Evolutionary conservation across 257 asterid genomes (phyloP), one percentile per base, ranked within the genome.

Genomic region (Craterostigma plantagineum): DNA sequence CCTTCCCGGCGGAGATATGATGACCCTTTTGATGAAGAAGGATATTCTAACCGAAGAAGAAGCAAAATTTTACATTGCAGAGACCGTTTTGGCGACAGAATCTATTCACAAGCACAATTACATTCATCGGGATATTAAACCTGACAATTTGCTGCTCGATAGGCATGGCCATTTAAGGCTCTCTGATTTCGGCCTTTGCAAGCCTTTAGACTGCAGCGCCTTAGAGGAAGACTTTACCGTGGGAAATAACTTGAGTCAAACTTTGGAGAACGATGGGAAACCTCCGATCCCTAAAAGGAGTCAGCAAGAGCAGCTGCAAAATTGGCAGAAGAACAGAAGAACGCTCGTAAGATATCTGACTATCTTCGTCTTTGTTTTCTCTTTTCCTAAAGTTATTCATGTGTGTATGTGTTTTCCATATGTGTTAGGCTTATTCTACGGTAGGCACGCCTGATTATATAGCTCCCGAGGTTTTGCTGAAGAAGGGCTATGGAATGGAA

Each of bases 401-500:
- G 14, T 36, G 14, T 2, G 1, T 2, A 3, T 9, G 14, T 36
- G 3, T 36, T n/a, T n/a, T 36, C 12, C 40, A 1, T 1, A 9
- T 36, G 12, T 34, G n/a, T n/a, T 14, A 52, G 62, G 57, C 63
- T 16, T 57, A 48, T 37, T 57, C 56, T 11, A 56, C 62, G 1
- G 62, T 56, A 7, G 62, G 62, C 11, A 57, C 63, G 41, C 63
- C 63, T 1, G 57, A 57, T 57, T 57, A 57, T 16, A 57, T 57
- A 36, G 63, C 57, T 51, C 63, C 63, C 8, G 63, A 57, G 46
- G 61, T 48, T 7, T 18, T 55, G 37, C 34, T 47, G 17, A 55
- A 55, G 49, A 55, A 55, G 52, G 61, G 48, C 11, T 78, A 76
- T 33, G 90, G 70, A 57, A 57, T 77, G 91, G 91, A 77, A 58